Percentiles rank a stretch among this genome's conserved stretches.
These are phyloP conservation scores for Zhuliangozyma parablackwelliae DNA, from an alignment of 1,139 yeast species.

Conservation along the genomic window DNA sequence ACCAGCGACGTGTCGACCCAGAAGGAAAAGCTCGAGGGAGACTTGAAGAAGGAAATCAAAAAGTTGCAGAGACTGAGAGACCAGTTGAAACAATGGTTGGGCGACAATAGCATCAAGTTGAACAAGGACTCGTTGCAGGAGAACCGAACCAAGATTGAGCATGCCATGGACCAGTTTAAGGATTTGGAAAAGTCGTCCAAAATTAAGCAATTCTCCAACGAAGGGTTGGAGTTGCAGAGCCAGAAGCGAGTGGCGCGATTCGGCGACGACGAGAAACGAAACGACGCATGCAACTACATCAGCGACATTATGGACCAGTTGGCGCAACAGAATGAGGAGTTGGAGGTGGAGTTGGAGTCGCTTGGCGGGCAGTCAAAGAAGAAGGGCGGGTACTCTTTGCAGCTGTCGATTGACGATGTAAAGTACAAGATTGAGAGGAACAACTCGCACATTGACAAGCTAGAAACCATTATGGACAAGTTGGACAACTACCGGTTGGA, in stretches of 20 bases:
- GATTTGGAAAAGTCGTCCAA: constrained; percentile 92
- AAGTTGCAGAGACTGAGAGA: constrained; percentile 92
- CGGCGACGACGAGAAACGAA: constrained; percentile 70
- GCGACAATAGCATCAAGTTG: constrained; percentile 89
- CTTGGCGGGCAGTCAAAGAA: constrained; percentile 42
- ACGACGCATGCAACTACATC: constrained; percentile 69
- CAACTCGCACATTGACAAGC: constrained; percentile 68
- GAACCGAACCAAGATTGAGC: constrained; percentile 78
- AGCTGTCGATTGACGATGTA: constrained; percentile 56
- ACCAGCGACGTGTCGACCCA: constrained; percentile 81
- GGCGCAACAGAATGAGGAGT: constrained; percentile 72
- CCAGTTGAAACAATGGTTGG: constrained; percentile 92
- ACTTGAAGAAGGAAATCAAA: constrained; percentile 92
- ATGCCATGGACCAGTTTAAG: constrained; percentile 95
- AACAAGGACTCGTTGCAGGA: constrained; percentile 72
- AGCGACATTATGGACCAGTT: constrained; percentile 76
- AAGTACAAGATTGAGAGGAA: constrained; percentile 72
- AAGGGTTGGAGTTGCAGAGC: constrained; percentile 74
- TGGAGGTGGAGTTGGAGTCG: constrained; percentile 73
- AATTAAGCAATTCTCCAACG: constrained; percentile 92
- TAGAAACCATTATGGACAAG: constrained; percentile 74
- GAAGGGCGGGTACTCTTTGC: constrained; percentile 37
- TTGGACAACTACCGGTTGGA: constrained; percentile 82
- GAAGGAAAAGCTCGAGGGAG: constrained; percentile 90
- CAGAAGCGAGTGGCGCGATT: constrained; percentile 31